Percentiles rank a stretch among this genome's conserved stretches.
Evolutionary conservation across 208 protist genomes (phyloP).

Genomic region (Zelonia costaricensis): DNA sequence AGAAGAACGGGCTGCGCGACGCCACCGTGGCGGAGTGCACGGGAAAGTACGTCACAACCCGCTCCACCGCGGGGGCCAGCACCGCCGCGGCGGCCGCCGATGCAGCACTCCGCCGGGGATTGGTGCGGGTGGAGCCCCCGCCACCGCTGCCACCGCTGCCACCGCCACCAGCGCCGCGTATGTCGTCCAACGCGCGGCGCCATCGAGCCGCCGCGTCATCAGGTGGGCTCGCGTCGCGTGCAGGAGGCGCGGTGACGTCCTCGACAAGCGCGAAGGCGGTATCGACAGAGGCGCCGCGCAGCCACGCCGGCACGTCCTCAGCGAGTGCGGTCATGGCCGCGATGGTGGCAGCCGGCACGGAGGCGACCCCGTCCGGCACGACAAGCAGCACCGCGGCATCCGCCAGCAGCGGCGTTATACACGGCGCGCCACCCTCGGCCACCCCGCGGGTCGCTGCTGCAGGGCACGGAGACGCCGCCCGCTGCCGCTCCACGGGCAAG

Average conservation of each 20-base stretch:
- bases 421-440: not conserved
- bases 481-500: no score
- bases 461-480: not conserved
- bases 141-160: not conserved
- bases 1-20: slow-evolving; percentile 18
- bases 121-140: not conserved
- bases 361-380: slow-evolving; percentile 16
- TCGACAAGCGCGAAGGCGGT: slow-evolving; percentile 19
- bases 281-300: slow-evolving; percentile 8
- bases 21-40: slow-evolving; percentile 9
- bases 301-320: slow-evolving; percentile 8
- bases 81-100: not conserved
- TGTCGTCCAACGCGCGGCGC: no score
- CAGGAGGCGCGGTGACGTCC: not conserved
- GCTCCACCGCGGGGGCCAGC: not conserved
- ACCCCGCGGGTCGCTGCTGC: not conserved
- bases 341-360: not conserved
- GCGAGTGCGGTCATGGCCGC: slow-evolving; percentile 11
- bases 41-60: slow-evolving; percentile 23
- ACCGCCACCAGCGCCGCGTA: no score
- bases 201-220: not conserved
- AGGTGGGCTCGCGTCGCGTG: not conserved
- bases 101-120: no score
- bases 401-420: not conserved
- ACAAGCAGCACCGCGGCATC: slow-evolving; percentile 4